phyloP scores from a whole-genome alignment of 2,329 filamentous ascomycete genomes.

The Coniella vitis region DNA sequence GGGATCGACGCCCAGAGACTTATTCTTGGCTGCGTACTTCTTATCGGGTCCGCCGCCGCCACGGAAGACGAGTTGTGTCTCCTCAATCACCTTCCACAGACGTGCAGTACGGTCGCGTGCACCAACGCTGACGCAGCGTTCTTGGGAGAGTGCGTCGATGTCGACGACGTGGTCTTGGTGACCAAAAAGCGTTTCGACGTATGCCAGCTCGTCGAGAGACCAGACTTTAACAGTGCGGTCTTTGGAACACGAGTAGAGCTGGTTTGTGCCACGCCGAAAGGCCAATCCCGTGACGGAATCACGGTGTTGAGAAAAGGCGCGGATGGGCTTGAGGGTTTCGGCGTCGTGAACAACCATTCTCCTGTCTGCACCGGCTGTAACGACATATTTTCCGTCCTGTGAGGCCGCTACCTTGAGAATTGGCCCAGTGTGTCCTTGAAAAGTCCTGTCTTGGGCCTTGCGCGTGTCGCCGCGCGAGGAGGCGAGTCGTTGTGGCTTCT shows the following conservation, averaged over 20 bases:
- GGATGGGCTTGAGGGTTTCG: constrained; percentile 67
- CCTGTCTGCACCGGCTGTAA: constrained; percentile 79
- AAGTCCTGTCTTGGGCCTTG: constrained; percentile 56
- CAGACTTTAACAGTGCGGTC: constrained; percentile 95
- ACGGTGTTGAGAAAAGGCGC: constrained; percentile 85
- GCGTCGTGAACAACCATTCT: constrained; percentile 86
- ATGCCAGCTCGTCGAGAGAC: constrained; percentile 86
- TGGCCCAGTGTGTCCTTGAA: constrained; percentile 68
- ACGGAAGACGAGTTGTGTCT: constrained; percentile 91
- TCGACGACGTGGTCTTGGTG: constrained; percentile 89
- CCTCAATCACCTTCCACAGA: constrained; percentile 93
- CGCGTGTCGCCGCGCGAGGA: constrained; percentile 56
- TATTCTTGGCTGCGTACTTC: constrained; percentile 41
- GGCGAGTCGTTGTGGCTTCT: constrained; percentile 55
- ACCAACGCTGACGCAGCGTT: constrained; percentile 86
- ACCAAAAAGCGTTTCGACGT: constrained; percentile 91
- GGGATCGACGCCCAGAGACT: constrained; percentile 34
- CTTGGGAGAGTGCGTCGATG: constrained; percentile 74
- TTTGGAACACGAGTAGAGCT: constrained; percentile 83
- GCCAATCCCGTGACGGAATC: constrained; percentile 79
- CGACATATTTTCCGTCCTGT: constrained; percentile 82
- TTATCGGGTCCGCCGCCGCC: constrained; percentile 53
- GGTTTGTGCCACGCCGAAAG: constrained; percentile 82
- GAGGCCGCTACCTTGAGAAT: constrained; percentile 85
- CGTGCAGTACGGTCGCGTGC: constrained; percentile 85